Conservation (phyloP, 768 basidiomycete species). For the Leccinellum albellum region DNA sequence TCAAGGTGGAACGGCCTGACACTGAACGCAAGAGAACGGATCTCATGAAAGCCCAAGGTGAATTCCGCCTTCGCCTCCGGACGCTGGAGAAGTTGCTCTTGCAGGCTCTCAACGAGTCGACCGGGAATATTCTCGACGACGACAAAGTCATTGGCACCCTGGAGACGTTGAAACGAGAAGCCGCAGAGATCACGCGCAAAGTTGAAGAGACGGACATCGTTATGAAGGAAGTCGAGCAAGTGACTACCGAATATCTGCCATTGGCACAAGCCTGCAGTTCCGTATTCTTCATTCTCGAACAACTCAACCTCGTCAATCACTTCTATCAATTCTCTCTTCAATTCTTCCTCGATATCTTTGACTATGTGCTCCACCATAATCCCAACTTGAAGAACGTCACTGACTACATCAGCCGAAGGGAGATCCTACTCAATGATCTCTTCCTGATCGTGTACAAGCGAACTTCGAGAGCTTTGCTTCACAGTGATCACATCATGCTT, state of each 20-base stretch:
- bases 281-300: slow-evolving; percentile 95
- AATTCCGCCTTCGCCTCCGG: slow-evolving; percentile 89
- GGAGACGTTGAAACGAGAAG: slow-evolving; percentile 93
- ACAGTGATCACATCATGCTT: slow-evolving; percentile 87
- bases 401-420: slow-evolving; percentile 68
- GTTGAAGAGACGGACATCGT: slow-evolving; percentile 95
- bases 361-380: slow-evolving; percentile 89
- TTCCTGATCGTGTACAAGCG: slow-evolving; percentile 87
- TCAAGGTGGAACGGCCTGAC: slow-evolving; percentile 95
- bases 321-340: slow-evolving; percentile 98
- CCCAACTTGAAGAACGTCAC: slow-evolving; percentile 79
- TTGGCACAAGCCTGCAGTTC: slow-evolving; percentile 95
- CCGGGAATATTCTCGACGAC: slow-evolving; percentile 96
- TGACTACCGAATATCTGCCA: slow-evolving; percentile 91
- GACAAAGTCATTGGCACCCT: slow-evolving; percentile 97
- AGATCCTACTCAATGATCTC: slow-evolving; percentile 80
- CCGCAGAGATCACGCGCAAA: slow-evolving; percentile 91
- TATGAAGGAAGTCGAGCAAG: slow-evolving; percentile 95
- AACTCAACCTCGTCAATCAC: slow-evolving; percentile 89
- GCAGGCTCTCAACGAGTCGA: slow-evolving; percentile 93
- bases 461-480: slow-evolving; percentile 85
- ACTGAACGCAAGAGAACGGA: slow-evolving; percentile 94
- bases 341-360: slow-evolving; percentile 99
- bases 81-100: slow-evolving; percentile 90
- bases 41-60: slow-evolving; percentile 96